Conservation (phyloP, 805 yeast genomes). For the Phaffomyces antillensis region DNA sequence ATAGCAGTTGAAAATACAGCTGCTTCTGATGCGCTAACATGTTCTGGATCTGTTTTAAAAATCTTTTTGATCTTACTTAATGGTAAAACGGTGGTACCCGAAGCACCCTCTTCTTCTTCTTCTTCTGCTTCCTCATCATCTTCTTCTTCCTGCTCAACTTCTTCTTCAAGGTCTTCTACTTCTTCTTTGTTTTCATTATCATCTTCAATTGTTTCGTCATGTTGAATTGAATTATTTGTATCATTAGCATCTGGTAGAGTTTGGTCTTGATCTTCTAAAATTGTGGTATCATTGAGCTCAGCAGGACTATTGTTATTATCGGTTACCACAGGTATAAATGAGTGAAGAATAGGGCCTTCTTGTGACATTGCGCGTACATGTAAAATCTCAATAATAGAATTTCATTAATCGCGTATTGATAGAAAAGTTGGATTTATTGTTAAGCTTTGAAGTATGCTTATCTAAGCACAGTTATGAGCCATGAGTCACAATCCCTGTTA, state of each 20-base stretch:
- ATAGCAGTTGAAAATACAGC: constrained; percentile 71
- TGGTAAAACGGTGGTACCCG: constrained; percentile 42
- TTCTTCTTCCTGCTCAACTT: constrained; percentile 1
- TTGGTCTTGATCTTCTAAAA: constrained; percentile 12
- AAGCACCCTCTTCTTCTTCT: constrained; percentile 20
- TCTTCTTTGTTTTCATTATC: neutral
- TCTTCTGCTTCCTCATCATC: constrained; percentile 5
- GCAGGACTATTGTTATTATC: constrained; percentile 1
- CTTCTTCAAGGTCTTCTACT: neutral
- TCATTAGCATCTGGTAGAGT: constrained; percentile 8
- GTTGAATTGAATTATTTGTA: constrained; percentile 3
- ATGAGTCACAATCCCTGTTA: neutral
- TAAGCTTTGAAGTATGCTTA: too few relatives aligned
- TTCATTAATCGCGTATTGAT: neutral
- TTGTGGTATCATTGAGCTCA: constrained; percentile 6
- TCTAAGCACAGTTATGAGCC: neutral
- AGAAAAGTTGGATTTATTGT: neutral
- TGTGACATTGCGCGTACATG: neutral
- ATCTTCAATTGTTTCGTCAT: constrained; percentile 9
- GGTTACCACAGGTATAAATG: constrained; percentile 8
- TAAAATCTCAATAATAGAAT: neutral
- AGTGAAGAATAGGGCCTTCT: constrained; percentile 19
- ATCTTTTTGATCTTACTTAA: constrained; percentile 63
- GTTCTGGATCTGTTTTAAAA: constrained; percentile 71
- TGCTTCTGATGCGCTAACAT: constrained; percentile 54